Conservation (phyloP, 306 rosid species). For the Medicago ruthenica region DNA sequence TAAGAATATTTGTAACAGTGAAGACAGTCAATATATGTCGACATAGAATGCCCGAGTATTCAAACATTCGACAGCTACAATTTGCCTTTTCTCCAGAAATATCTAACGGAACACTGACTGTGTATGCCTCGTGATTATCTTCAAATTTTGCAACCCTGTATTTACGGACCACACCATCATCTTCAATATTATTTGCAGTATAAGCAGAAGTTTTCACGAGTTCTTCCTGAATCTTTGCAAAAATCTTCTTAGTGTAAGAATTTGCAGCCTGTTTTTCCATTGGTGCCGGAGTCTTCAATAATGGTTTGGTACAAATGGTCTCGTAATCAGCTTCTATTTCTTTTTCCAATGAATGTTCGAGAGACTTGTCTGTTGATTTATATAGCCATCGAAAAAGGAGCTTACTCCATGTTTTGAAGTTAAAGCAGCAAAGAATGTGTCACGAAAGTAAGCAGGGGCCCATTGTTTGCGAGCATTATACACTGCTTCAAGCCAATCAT, state of each 20-base stretch:
- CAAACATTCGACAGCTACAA: no score
- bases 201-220: slow-evolving; percentile 78
- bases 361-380: slow-evolving; percentile 78
- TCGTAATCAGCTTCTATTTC: slow-evolving; percentile 78
- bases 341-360: slow-evolving; percentile 68
- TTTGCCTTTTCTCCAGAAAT: slow-evolving; percentile 49
- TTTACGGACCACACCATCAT: slow-evolving; percentile 59
- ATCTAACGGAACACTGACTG: slow-evolving; percentile 52
- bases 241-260: slow-evolving; percentile 68
- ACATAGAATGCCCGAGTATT: no score
- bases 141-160: slow-evolving; percentile 82
- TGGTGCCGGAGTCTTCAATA: slow-evolving; percentile 80
- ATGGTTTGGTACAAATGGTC: slow-evolving; percentile 67
- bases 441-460: slow-evolving; percentile 87
- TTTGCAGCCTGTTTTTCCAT: slow-evolving; percentile 87
- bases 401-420: slow-evolving; percentile 60
- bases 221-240: slow-evolving; percentile 78
- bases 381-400: slow-evolving; percentile 76
- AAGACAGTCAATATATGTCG: no score
- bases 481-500: slow-evolving; percentile 85
- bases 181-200: slow-evolving; percentile 71
- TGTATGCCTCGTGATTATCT: slow-evolving; percentile 69
- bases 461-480: slow-evolving; percentile 81
- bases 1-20: no score
- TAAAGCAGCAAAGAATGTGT: slow-evolving; percentile 75